These are phyloP conservation scores for Metschnikowia baotianmanensis DNA, from an alignment of 805 yeast species.

Conservation along the genomic window DNA sequence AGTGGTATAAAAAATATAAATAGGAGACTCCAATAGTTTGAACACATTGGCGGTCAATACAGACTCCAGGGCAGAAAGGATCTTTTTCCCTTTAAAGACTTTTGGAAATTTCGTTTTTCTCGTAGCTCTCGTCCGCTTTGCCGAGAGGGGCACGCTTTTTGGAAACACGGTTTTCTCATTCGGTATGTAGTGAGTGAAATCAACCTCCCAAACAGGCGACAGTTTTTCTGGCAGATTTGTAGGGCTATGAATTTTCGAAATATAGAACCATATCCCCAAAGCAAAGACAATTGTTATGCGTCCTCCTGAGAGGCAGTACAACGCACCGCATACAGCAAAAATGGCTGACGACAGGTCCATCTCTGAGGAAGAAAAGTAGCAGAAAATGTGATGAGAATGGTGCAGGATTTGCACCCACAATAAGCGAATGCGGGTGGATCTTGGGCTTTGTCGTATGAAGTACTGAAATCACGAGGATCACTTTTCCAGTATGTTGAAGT, in stretches of 20 bases:
- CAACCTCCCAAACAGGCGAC: slow-evolving; percentile 41
- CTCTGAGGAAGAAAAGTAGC: slow-evolving; percentile 14
- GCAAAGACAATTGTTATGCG: slow-evolving; percentile 37
- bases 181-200: slow-evolving; percentile 39
- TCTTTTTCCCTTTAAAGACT: slow-evolving; percentile 39
- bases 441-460: background rate
- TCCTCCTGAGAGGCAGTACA: slow-evolving; percentile 42
- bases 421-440: background rate
- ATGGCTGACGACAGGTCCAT: slow-evolving; percentile 18
- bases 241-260: slow-evolving; percentile 1
- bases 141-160: slow-evolving; percentile 4
- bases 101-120: slow-evolving; percentile 37
- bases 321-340: slow-evolving; percentile 23
- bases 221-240: slow-evolving; percentile 15
- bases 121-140: slow-evolving; percentile 10
- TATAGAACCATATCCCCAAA: slow-evolving; percentile 14
- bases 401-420: slow-evolving; percentile 23
- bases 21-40: slow-evolving; percentile 50
- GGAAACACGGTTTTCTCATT: slow-evolving; percentile 20
- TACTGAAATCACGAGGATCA: slow-evolving; percentile 1
- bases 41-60: slow-evolving; percentile 40
- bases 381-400: slow-evolving; percentile 18
- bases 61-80: slow-evolving; percentile 25
- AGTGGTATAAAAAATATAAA: slow-evolving; percentile 76
- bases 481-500: slow-evolving; percentile 5